Evolutionary conservation across 208 protist genomes (phyloP).

Genomic region (Spongospora subterranea): DNA sequence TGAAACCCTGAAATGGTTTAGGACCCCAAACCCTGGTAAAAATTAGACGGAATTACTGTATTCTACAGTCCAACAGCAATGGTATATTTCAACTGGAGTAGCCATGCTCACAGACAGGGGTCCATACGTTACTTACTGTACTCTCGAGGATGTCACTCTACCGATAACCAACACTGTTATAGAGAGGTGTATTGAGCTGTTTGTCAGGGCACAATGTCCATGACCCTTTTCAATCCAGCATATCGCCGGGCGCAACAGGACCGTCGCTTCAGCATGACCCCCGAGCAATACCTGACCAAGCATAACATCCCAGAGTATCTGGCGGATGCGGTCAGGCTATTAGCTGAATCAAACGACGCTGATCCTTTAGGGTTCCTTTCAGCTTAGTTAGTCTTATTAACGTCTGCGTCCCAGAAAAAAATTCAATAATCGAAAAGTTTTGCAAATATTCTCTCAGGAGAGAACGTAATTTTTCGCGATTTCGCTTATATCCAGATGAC

Average conservation of each 20-base stretch:
- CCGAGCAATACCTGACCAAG: neutral
- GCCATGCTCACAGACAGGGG: too few species aligned
- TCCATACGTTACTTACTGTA: too few species aligned
- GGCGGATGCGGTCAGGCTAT: neutral
- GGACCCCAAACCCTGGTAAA: too few species aligned
- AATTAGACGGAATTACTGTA: too few species aligned
- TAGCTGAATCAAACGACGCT: conserved; percentile 10
- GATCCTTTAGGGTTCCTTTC: conserved; percentile 19
- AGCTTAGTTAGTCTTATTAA: neutral
- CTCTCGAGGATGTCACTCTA: too few species aligned
- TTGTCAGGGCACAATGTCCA: neutral
- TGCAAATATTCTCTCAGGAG: conserved; percentile 9
- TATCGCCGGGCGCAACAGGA: neutral
- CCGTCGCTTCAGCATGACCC: neutral
- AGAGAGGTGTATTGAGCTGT: too few species aligned
- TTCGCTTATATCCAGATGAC: conserved; percentile 24
- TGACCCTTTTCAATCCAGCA: conserved; percentile 39
- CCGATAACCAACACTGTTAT: too few species aligned
- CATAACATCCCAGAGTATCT: conserved; percentile 25
- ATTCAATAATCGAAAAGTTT: neutral
- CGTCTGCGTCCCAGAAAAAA: neutral
- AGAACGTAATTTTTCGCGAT: conserved; percentile 45
- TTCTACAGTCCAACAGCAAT: too few species aligned
- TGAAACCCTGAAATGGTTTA: too few species aligned
- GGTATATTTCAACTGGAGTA: too few species aligned